These are phyloP conservation scores for Candida germanica DNA, from an alignment of 805 yeast species.

Conservation along the genomic window DNA sequence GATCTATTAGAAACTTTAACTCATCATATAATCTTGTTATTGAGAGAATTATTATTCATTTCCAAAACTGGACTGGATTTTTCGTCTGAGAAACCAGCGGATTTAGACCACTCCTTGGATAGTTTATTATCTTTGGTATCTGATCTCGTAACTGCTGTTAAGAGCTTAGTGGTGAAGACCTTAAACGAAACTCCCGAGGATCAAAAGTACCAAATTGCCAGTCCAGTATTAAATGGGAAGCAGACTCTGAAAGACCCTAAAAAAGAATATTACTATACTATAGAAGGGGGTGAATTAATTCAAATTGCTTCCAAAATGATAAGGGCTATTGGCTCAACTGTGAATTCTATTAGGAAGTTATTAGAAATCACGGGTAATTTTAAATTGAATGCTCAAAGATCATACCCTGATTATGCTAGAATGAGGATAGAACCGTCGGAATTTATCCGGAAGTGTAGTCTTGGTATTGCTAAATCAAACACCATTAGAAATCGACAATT, in stretches of 20 bases:
- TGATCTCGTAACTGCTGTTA: constrained; percentile 62
- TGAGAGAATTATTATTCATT: constrained; percentile 61
- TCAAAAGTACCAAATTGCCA: constrained; percentile 18
- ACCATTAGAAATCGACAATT: constrained; percentile 22
- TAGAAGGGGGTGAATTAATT: constrained; percentile 65
- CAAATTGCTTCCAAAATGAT: constrained; percentile 61
- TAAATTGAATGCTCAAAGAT: constrained; percentile 52
- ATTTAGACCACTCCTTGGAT: constrained; percentile 52
- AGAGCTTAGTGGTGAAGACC: constrained; percentile 56
- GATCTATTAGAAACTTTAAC: constrained; percentile 62
- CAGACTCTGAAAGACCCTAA: constrained; percentile 2
- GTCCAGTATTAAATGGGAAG: constrained; percentile 2
- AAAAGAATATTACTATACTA: constrained; percentile 51
- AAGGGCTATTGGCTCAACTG: constrained; percentile 47
- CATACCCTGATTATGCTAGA: constrained; percentile 61
- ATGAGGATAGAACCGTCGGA: constrained; percentile 57
- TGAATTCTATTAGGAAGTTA: constrained; percentile 48
- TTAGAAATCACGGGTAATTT: constrained; percentile 65
- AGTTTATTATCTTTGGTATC: constrained; percentile 57
- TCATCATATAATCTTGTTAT: constrained; percentile 63
- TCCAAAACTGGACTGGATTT: constrained; percentile 49
- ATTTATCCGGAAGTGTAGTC: constrained; percentile 60
- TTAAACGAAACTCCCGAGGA: constrained; percentile 39
- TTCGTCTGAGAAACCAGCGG: constrained; percentile 36
- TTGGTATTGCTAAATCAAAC: constrained; percentile 50